These are phyloP conservation scores for Schizonepeta tenuifolia DNA, from an alignment of 257 asterid species.

Conservation along the genomic window DNA sequence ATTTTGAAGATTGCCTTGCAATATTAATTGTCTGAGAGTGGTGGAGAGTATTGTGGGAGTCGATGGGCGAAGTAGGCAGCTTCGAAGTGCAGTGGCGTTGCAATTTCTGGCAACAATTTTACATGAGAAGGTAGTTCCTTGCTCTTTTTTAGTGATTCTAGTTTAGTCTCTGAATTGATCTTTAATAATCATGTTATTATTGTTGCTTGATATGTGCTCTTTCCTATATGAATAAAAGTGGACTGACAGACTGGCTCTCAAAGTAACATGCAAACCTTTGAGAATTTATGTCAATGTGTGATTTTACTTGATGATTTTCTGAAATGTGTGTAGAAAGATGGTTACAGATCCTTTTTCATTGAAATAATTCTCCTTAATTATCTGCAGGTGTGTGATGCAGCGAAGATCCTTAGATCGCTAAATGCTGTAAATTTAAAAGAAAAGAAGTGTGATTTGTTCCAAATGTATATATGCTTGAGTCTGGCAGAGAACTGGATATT, in stretches of 20 bases:
- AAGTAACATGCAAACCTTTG: not conserved
- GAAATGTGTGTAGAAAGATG: not conserved
- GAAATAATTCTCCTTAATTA: slow-evolving; percentile 22
- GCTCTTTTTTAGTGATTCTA: not conserved
- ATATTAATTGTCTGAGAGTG: slow-evolving; percentile 75
- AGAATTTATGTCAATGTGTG: not conserved
- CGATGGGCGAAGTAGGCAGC: slow-evolving; percentile 70
- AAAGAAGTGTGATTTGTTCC: slow-evolving; percentile 70
- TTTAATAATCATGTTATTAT: not conserved
- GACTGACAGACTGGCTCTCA: not conserved
- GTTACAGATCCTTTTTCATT: not conserved
- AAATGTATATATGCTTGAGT: slow-evolving; percentile 66
- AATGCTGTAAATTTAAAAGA: slow-evolving; percentile 67
- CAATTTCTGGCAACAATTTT: slow-evolving; percentile 68
- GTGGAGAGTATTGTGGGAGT: slow-evolving; percentile 71
- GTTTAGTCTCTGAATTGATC: slow-evolving; percentile 17
- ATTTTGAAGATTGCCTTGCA: slow-evolving; percentile 64
- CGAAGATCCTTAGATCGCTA: slow-evolving; percentile 58
- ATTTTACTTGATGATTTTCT: not conserved
- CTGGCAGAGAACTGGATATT: slow-evolving; percentile 82
- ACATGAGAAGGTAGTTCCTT: slow-evolving; percentile 55
- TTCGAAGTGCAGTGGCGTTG: slow-evolving; percentile 73
- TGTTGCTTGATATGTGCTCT: slow-evolving; percentile 5
- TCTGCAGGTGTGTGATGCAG: slow-evolving; percentile 61
- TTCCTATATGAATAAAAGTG: not conserved